Conservation (phyloP, 768 basidiomycete genomes). For the Leccinum barrowsii region DNA sequence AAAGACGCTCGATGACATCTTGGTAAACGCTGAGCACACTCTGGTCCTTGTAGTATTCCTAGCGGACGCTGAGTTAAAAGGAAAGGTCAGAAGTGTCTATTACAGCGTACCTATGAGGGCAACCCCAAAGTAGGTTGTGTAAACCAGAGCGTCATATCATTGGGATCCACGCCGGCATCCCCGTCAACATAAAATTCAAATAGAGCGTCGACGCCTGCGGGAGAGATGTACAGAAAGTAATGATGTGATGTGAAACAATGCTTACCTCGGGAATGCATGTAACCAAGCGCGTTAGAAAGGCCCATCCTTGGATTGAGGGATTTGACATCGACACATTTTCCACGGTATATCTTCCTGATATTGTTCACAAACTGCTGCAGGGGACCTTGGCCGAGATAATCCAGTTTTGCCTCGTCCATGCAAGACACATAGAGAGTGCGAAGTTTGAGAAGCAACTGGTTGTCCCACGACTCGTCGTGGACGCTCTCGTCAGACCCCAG, state of each 20-base stretch:
- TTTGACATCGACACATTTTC: slow-evolving; percentile 42
- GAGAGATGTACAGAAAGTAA: neutral
- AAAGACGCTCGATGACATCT: slow-evolving; percentile 61
- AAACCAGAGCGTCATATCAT: slow-evolving; percentile 82
- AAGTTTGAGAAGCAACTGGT: slow-evolving; percentile 58
- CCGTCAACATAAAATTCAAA: slow-evolving; percentile 87
- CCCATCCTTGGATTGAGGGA: slow-evolving; percentile 42
- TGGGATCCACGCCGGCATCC: slow-evolving; percentile 82
- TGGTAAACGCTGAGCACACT: slow-evolving; percentile 66
- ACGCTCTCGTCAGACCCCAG: slow-evolving; percentile 47
- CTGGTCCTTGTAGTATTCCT: slow-evolving; percentile 91
- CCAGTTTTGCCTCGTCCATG: slow-evolving; percentile 71
- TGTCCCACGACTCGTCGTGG: slow-evolving; percentile 45
- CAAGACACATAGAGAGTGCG: slow-evolving; percentile 78
- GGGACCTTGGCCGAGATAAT: slow-evolving; percentile 69
- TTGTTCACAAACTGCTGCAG: slow-evolving; percentile 63
- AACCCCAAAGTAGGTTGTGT: slow-evolving; percentile 78
- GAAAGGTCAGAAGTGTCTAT: neutral
- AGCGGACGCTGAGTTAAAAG: neutral
- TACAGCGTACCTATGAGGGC: slow-evolving; percentile 67
- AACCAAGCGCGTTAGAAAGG: slow-evolving; percentile 80
- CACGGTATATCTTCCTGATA: slow-evolving; percentile 57
- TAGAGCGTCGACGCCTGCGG: slow-evolving; percentile 67
- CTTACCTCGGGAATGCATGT: slow-evolving; percentile 81
- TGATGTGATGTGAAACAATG: neutral